A percentile compares a stretch with the other conserved stretches of the same genome.
These are phyloP conservation scores for Phaeosphaeria sp. DNA, from an alignment of 2,329 filamentous ascomycete species.

Conservation along the genomic window DNA sequence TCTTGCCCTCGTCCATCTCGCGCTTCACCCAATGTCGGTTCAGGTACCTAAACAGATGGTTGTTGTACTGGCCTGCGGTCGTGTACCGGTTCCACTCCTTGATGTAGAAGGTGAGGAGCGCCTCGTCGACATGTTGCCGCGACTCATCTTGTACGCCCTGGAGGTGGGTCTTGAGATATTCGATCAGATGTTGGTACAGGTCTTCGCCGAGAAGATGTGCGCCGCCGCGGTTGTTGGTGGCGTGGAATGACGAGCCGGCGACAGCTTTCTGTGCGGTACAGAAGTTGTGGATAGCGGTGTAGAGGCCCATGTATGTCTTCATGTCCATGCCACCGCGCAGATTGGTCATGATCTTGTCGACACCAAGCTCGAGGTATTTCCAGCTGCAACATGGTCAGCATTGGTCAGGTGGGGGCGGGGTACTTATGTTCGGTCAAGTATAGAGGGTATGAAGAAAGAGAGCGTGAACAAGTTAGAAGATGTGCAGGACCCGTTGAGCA, in stretches of 20 bases:
- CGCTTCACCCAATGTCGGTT: conserved; percentile 99
- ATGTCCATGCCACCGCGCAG: conserved; percentile 93
- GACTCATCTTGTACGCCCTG: conserved; percentile 73
- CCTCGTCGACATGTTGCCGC: conserved; percentile 84
- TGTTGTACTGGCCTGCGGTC: conserved; percentile 93
- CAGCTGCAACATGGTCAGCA: conserved; percentile 65
- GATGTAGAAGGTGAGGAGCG: conserved; percentile 90
- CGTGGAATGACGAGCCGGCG: conserved; percentile 57
- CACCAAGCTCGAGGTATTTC: conserved; percentile 85
- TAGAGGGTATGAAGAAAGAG: not conserved
- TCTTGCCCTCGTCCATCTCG: conserved; percentile 98
- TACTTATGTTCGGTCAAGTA: not conserved
- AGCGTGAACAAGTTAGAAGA: not conserved
- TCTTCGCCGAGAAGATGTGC: conserved; percentile 96
- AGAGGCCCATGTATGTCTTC: conserved; percentile 96
- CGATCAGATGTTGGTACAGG: conserved; percentile 87
- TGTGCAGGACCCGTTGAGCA: not conserved
- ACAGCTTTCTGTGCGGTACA: conserved; percentile 97
- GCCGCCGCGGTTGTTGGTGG: conserved; percentile 74
- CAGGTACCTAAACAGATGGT: conserved; percentile 94
- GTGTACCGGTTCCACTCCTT: conserved; percentile 97
- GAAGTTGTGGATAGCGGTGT: conserved; percentile 98
- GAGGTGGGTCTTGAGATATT: conserved; percentile 82
- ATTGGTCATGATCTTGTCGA: conserved; percentile 92
- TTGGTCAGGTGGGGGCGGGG: not conserved